These are phyloP conservation scores for Hawksworthiomyces lignivorus DNA, from an alignment of 2,329 filamentous ascomycete genomes.

Conservation along the genomic window DNA sequence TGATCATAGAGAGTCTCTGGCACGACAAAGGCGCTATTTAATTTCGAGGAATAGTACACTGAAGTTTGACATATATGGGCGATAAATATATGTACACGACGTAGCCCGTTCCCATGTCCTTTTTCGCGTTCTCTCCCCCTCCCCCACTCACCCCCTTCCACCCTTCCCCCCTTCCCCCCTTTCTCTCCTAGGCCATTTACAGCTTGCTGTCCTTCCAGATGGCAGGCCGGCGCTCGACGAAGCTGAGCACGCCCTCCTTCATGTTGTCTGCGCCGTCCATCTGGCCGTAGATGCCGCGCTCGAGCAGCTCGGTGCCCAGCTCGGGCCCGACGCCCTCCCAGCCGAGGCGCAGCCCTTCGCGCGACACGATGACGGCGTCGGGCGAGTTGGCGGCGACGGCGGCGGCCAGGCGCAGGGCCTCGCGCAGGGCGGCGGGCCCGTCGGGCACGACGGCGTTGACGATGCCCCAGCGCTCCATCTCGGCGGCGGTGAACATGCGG, in stretches of 20 bases:
- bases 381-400: slow-evolving; percentile 61
- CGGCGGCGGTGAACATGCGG: slow-evolving; percentile 46
- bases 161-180: too few relatives aligned
- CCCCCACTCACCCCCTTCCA: too few relatives aligned
- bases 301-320: slow-evolving; percentile 50
- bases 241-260: slow-evolving; percentile 64
- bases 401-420: slow-evolving; percentile 54
- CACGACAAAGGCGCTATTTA: too few relatives aligned
- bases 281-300: slow-evolving; percentile 48
- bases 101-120: too few relatives aligned
- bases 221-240: slow-evolving; percentile 67
- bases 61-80: too few relatives aligned
- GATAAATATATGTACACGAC: too few relatives aligned
- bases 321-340: slow-evolving; percentile 64
- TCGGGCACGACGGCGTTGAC: slow-evolving; percentile 55
- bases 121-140: too few relatives aligned
- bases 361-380: slow-evolving; percentile 66
- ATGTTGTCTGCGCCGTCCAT: slow-evolving; percentile 65
- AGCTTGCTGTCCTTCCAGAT: slow-evolving; percentile 59
- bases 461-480: slow-evolving; percentile 59
- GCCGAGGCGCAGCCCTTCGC: slow-evolving; percentile 62
- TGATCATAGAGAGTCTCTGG: too few relatives aligned
- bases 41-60: too few relatives aligned
- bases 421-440: slow-evolving; percentile 39
- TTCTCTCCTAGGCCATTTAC: too few relatives aligned